Base-by-base conservation (phyloP, 345 rosid species). In the Eucalyptus leucophloia region DNA sequence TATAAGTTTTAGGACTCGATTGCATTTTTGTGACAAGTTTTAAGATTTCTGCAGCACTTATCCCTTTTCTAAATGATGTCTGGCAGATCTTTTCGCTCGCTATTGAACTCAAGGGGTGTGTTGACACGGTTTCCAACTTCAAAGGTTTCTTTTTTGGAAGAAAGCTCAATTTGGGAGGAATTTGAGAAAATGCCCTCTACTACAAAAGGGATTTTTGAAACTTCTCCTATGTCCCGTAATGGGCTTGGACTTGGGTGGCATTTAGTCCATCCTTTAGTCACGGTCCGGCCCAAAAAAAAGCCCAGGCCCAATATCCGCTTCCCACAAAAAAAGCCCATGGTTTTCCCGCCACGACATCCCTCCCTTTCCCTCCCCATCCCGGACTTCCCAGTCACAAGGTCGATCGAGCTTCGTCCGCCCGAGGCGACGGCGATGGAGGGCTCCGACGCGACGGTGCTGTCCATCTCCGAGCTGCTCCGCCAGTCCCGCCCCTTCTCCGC, bases 401-500 rank as follows among this genome's bases (percentile, higher is more conserved):
- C 86, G 40, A 62, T 34, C 49, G 30, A 34, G 45, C 13, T 7
- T 13, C 28, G 32, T 15, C 34, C 82, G 18, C 49, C 28, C 49
- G 37, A 34, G 34, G 45, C 9, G 49, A 62, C 72, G 58, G 49
- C 50, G 56, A 88, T 62, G 88, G 88, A 90, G 49, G 50, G 23
- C 85, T 7, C 87, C 88, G 87, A 49, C 82, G 86, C 56, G 69
- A 28, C 81, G 80, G 53, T 62, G 44, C 60, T 90, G 19, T 53
- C 87, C 7, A 8, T 96, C 91, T 90, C 93, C 21, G 98, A 96
- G 62, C 94, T 97, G 44, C 51, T 95, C 92, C 87, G 89, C 62
- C 87, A 62, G 60, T 93, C 90, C 50, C 91, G 88, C 15, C 93
- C 97, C 62, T 90, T 92, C 60, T 94, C 97, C 32, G 99, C 95